A percentile compares a stretch with the other conserved stretches of the same genome.
phyloP scores from a whole-genome alignment of 176 grass and related monocot species.

The Musa itinerans region DNA sequence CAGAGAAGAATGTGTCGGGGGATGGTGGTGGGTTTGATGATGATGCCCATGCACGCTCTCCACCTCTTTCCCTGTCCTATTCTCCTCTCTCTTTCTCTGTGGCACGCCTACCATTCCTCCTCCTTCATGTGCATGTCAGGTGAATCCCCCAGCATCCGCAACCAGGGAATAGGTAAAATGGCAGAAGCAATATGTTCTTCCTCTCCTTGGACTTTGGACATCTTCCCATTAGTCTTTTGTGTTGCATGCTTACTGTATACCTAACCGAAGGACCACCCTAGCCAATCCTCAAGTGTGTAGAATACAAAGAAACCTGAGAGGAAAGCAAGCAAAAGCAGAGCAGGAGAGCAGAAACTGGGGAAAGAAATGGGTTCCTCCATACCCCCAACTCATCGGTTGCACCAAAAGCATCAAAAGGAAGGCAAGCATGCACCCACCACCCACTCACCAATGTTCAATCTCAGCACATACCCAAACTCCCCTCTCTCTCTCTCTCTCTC shows the following conservation, averaged over 20 bases:
- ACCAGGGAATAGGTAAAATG: no score
- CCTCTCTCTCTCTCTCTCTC: constrained; percentile 13
- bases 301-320: not conserved
- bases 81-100: no score
- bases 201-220: no score
- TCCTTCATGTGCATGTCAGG: no score
- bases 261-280: no score
- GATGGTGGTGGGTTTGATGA: constrained; percentile 10
- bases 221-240: no score
- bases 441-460: constrained; percentile 3
- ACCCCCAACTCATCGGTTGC: not conserved
- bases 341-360: not conserved
- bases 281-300: no score
- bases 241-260: not conserved
- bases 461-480: not conserved
- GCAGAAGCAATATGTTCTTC: no score
- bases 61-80: not conserved
- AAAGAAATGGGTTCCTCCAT: constrained; percentile 1
- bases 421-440: not conserved
- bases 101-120: not conserved
- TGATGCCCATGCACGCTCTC: constrained; percentile 12
- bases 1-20: constrained; percentile 1
- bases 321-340: not conserved
- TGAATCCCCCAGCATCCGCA: no score
- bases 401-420: constrained; percentile 12